Base-by-base conservation (phyloP, 257 asterid genomes). In the Ligustrum vulgare region DNA sequence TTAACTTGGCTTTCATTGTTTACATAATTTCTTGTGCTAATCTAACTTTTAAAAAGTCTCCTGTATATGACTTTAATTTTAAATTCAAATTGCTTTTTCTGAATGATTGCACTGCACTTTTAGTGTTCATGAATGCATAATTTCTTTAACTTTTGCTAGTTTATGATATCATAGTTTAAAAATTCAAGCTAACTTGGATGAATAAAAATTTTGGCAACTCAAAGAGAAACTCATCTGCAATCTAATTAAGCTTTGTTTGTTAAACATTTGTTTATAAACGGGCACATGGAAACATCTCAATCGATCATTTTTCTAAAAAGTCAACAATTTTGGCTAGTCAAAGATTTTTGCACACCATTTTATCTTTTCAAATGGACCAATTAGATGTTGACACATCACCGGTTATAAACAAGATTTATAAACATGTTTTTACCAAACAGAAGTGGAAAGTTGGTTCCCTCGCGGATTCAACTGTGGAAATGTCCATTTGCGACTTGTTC, bases 11-110 rank as follows among this genome's bases (percentile, higher is more conserved):
- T 70, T 35, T 16, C 11, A 20, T 41, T 20, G 45, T 43, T 74
- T 56, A 31, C 31, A 69, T 83, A 60, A 13, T 74, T 79, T 79
- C 54, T 67, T 79, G 82, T 79, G 62, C 63, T 67, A 73, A 71
- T 49, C 69, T 22, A 72, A 69, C 47, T 81, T 8, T 60, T 25
- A 23, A 5, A 13, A 60, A 60, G 51, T 76, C 77, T 60, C 67
- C 63, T 47, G 66, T 72, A 39, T 74, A 43, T 62, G 22, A 28
- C 34, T 31, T 18, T 60, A 45, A 28, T 32, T 16, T 79, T 60
- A 11, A 22, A 11, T 72, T 67, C 56, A 39, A 23, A 64, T 5
- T 67, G 51, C 37, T n/a, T n/a, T 62, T 79, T 37, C 49, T 8
- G 39, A 49, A 67, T 71, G 69, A 43, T 63, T 41, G 6, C 75